Conservation (phyloP, 768 basidiomycete species). For the Boletus vermiculosoides region DNA sequence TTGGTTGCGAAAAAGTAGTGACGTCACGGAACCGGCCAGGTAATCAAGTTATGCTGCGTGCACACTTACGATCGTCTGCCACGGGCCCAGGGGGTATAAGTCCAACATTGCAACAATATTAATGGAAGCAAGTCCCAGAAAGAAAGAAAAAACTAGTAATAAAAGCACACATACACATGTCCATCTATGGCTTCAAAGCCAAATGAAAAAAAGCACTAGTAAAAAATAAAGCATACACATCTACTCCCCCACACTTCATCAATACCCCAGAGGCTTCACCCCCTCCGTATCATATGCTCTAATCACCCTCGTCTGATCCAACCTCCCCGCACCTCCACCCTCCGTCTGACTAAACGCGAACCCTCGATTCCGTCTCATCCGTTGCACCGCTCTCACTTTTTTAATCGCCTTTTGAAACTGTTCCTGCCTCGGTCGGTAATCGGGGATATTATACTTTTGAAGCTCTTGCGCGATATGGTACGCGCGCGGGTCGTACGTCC, state of each 20-base stretch:
- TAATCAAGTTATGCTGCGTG: too few relatives aligned
- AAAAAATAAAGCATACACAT: neutral
- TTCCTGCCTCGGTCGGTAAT: slow-evolving; percentile 95
- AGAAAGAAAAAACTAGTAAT: neutral
- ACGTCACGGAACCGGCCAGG: too few relatives aligned
- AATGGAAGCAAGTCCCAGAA: neutral
- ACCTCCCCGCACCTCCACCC: slow-evolving; percentile 45
- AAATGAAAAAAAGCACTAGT: too few relatives aligned
- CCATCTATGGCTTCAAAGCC: neutral
- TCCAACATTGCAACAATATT: neutral
- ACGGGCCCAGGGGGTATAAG: too few relatives aligned
- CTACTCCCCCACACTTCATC: neutral
- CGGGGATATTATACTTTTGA: slow-evolving; percentile 98
- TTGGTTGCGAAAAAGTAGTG: too few relatives aligned
- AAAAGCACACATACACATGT: neutral
- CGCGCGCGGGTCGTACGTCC: slow-evolving; percentile 87
- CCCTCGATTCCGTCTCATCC: slow-evolving; percentile 93
- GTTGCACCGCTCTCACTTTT: slow-evolving; percentile 97
- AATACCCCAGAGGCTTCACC: slow-evolving; percentile 75
- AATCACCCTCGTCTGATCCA: slow-evolving; percentile 86
- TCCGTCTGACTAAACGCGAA: slow-evolving; percentile 99
- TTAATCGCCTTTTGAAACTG: slow-evolving; percentile 99
- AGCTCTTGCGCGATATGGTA: slow-evolving; percentile 99
- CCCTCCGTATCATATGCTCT: slow-evolving; percentile 83
- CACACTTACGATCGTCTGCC: too few relatives aligned